A percentile compares a stretch with the other conserved stretches of the same genome.
Conservation (phyloP, 306 rosid genomes). For the Medicago arabica region DNA sequence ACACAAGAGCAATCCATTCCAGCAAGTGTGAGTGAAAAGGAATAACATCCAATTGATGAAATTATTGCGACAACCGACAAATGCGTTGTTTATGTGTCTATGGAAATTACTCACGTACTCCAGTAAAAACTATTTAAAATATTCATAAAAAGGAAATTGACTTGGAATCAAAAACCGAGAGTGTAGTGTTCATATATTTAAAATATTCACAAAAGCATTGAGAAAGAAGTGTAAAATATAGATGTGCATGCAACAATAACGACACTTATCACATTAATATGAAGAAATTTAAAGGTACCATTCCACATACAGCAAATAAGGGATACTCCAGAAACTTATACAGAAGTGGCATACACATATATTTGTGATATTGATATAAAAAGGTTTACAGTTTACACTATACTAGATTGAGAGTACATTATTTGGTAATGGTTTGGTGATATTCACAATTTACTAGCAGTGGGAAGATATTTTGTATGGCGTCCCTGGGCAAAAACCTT, state of each 20-base stretch:
- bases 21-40: background rate
- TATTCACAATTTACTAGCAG: slow-evolving; percentile 63
- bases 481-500: slow-evolving; percentile 84
- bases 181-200: slow-evolving; percentile 5
- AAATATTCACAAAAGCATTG: too few relatives aligned
- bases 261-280: too few relatives aligned
- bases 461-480: slow-evolving; percentile 72
- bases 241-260: too few relatives aligned
- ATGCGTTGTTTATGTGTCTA: slow-evolving; percentile 4
- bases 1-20: background rate
- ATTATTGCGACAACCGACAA: background rate
- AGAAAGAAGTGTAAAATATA: background rate
- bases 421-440: background rate
- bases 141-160: background rate
- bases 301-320: background rate
- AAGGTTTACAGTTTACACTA: background rate
- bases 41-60: background rate
- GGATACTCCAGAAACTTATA: background rate
- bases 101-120: slow-evolving; percentile 13
- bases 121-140: background rate
- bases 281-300: too few relatives aligned
- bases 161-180: background rate
- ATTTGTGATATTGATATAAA: background rate
- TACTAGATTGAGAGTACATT: background rate
- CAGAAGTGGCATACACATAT: background rate